These are phyloP conservation scores for Trichoderma sp. DNA, from an alignment of 2,329 filamentous ascomycete genomes.

Conservation along the genomic window DNA sequence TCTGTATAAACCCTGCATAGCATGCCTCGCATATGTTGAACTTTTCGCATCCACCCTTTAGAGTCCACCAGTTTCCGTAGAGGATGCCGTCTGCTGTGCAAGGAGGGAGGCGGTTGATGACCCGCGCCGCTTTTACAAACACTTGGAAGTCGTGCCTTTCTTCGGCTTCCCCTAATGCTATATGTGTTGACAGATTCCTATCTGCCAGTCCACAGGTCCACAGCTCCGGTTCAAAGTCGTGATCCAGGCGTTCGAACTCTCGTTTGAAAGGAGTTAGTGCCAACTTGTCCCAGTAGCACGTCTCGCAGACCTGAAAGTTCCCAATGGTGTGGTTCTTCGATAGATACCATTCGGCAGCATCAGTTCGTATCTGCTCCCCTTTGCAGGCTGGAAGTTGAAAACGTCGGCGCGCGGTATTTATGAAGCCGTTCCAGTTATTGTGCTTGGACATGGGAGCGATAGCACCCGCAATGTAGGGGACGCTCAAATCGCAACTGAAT, in stretches of 20 bases:
- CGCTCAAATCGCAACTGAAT: conserved; percentile 37
- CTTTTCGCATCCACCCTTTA: conserved; percentile 23
- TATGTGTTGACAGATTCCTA: conserved; percentile 24
- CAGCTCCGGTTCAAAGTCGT: neutral
- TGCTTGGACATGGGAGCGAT: conserved; percentile 23
- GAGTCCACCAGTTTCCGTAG: conserved; percentile 36
- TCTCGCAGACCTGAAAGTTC: conserved; percentile 32
- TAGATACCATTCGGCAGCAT: conserved; percentile 30
- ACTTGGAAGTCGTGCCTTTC: conserved; percentile 27
- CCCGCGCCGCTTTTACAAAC: conserved; percentile 28
- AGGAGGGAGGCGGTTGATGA: conserved; percentile 24
- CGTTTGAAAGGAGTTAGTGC: conserved; percentile 30
- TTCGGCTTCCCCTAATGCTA: conserved; percentile 29
- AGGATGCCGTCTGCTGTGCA: conserved; percentile 32
- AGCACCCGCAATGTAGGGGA: conserved; percentile 27
- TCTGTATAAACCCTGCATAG: conserved; percentile 31
- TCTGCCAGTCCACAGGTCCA: conserved; percentile 30
- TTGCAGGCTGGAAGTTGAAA: conserved; percentile 31
- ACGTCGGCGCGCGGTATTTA: conserved; percentile 25
- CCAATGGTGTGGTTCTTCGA: conserved; percentile 25
- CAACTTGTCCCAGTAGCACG: conserved; percentile 36
- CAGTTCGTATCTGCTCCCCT: conserved; percentile 25
- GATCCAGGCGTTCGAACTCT: conserved; percentile 27
- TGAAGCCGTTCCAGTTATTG: conserved; percentile 34
- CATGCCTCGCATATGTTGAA: conserved; percentile 37